Conservation (phyloP, 352 stramenopile genomes). For the Plasmopara viticola region DNA sequence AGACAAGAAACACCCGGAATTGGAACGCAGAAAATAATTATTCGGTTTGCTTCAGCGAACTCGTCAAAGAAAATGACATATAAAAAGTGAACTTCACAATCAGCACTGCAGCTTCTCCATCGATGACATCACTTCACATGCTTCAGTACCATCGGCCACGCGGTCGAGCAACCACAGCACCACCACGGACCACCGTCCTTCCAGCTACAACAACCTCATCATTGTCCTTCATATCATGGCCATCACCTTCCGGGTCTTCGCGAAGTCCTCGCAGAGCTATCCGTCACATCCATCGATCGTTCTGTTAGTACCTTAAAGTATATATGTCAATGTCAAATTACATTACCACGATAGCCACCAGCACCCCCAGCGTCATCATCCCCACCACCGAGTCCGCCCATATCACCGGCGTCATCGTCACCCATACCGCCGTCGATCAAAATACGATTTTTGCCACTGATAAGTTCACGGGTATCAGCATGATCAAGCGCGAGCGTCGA, state of each 20-base stretch:
- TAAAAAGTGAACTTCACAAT: no score
- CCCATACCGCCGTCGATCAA: conserved; percentile 3
- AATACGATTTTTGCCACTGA: conserved; percentile 7
- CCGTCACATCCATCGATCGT: neutral
- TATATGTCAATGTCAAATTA: neutral
- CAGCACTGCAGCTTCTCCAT: no score
- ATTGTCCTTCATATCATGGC: neutral
- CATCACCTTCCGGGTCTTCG: conserved; percentile 6
- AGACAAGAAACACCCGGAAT: no score
- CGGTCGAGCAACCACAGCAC: conserved; percentile 19
- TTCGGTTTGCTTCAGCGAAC: no score
- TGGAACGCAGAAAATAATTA: no score
- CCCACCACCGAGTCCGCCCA: conserved; percentile 9
- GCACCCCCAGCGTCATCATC: conserved; percentile 4
- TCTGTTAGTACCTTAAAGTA: conserved; percentile 1
- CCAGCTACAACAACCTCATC: conserved; percentile 22
- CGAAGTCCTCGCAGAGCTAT: conserved; percentile 15
- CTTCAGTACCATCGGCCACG: conserved; percentile 6
- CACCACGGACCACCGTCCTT: conserved; percentile 12
- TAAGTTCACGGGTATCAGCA: neutral
- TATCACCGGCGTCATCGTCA: conserved; percentile 1
- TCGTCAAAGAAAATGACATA: no score
- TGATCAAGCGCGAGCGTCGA: conserved; percentile 7
- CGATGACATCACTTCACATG: no score
- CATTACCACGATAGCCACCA: conserved; percentile 9